These are phyloP conservation scores for Amaranthus cruentus DNA, from an alignment of 148 eudicot genomes.

Conservation along the genomic window DNA sequence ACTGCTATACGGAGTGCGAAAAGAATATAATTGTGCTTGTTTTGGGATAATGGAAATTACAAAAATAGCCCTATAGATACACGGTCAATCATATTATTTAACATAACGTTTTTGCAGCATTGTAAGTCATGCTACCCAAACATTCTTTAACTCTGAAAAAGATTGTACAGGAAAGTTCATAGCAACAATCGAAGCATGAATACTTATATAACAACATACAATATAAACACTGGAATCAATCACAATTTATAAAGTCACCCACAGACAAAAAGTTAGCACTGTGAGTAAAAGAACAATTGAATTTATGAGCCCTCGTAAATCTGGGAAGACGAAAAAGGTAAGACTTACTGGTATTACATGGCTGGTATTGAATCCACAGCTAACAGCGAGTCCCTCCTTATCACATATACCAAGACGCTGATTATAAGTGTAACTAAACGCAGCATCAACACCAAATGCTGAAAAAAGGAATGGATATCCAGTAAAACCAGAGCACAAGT, in stretches of 20 bases:
- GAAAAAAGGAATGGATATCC: conserved; percentile 18
- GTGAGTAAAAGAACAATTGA: neutral
- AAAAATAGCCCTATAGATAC: too few species aligned
- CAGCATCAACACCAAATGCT: conserved; percentile 98
- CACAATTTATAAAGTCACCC: conserved; percentile 2
- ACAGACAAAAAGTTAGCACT: neutral
- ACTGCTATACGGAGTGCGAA: too few species aligned
- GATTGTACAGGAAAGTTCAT: neutral
- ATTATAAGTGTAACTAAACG: conserved; percentile 87
- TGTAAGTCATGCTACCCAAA: neutral
- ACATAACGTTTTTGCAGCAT: neutral
- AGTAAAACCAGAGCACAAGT: neutral
- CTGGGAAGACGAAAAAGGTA: neutral
- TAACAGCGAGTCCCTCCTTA: conserved; percentile 70
- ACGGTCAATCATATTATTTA: neutral
- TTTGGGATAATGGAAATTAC: too few species aligned
- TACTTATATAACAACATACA: neutral
- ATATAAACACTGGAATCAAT: neutral
- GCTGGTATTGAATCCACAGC: conserved; percentile 86
- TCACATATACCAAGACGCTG: conserved; percentile 73
- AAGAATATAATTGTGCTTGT: too few species aligned
- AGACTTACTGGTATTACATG: conserved; percentile 86
- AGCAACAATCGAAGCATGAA: neutral
- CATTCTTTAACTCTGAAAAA: neutral
- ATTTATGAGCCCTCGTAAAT: neutral